phyloP scores from a whole-genome alignment of 2,329 filamentous ascomycete species.

The Pestalotiopsis sp. region DNA sequence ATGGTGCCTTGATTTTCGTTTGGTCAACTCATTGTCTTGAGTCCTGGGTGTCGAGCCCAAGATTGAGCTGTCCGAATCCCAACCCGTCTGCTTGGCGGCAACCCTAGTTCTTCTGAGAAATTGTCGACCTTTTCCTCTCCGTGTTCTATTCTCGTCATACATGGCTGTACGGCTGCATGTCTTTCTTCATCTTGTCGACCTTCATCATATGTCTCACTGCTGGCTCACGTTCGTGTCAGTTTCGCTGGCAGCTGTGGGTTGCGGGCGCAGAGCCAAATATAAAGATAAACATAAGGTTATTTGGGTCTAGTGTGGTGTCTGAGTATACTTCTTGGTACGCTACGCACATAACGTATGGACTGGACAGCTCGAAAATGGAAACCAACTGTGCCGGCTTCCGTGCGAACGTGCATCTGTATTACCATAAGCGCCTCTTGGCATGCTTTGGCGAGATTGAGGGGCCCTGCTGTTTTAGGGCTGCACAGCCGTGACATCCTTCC shows the following conservation, averaged over 20 bases:
- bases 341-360: background rate
- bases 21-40: background rate
- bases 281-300: background rate
- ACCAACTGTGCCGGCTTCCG: conserved; percentile 7
- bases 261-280: background rate
- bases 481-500: background rate
- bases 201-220: background rate
- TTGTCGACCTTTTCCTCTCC: too few relatives aligned
- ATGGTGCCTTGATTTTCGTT: background rate
- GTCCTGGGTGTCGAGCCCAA: background rate
- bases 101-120: too few relatives aligned
- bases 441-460: conserved; percentile 8
- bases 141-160: too few relatives aligned
- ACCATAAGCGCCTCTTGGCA: conserved; percentile 1
- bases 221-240: background rate
- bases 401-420: background rate
- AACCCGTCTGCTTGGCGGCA: background rate
- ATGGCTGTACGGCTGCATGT: too few relatives aligned
- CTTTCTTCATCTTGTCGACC: background rate
- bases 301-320: background rate
- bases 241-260: background rate
- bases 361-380: background rate
- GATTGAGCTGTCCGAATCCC: background rate
- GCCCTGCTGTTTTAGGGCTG: background rate
- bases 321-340: background rate